Evolutionary conservation across 495 filamentous ascomycete genomes (phyloP).

Genomic region (Rostrohypoxylon terebratum): DNA sequence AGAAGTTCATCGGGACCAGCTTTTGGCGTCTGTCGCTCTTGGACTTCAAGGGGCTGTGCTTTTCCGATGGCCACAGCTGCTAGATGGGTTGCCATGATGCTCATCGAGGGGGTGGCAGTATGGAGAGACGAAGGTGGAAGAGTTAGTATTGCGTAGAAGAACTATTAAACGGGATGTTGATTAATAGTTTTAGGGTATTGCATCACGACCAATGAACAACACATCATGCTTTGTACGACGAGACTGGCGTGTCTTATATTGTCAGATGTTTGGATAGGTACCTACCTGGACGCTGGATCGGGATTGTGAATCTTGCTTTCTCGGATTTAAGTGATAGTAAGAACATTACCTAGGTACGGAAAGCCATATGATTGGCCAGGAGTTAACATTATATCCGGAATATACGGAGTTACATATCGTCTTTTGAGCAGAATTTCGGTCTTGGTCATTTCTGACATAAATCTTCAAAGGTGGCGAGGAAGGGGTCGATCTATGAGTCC

Average conservation of each 20-base stretch:
- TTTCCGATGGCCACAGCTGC: constrained; percentile 55
- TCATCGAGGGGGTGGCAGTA: neutral
- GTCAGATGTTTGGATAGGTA: neutral
- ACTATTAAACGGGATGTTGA: neutral
- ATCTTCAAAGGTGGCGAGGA: neutral
- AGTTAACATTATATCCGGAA: neutral
- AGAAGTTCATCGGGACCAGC: constrained; percentile 64
- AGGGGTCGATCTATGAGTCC: no score
- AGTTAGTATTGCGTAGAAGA: neutral
- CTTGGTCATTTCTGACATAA: no score
- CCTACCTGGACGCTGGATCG: no score
- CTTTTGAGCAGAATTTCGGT: no score
- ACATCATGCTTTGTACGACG: neutral
- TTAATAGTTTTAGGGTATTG: neutral
- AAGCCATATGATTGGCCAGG: neutral
- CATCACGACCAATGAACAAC: neutral
- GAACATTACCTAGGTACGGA: neutral
- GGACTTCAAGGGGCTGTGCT: constrained; percentile 52
- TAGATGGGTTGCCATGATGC: constrained; percentile 57
- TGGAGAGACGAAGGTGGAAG: neutral
- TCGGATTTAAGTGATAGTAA: constrained; percentile 24
- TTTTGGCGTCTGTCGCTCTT: constrained; percentile 54
- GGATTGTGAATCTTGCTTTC: neutral
- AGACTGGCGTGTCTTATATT: neutral
- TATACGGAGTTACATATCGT: neutral